A percentile compares a stretch with the other conserved stretches of the same genome.
These are phyloP conservation scores for Lipomyces anomalus DNA, from an alignment of 805 yeast species.

Conservation along the genomic window DNA sequence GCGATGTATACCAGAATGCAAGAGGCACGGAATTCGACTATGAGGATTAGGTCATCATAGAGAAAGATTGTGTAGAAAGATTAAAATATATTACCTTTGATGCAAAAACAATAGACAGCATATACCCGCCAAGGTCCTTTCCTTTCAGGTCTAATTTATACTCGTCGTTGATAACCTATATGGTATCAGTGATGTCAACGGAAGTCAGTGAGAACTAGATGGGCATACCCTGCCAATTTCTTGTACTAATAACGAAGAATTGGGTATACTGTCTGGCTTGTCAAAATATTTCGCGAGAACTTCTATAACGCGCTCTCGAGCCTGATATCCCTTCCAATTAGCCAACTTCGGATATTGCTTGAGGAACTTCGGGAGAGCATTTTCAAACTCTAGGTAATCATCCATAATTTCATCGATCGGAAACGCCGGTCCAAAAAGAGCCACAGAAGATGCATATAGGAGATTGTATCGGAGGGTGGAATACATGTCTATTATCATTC, in stretches of 20 bases:
- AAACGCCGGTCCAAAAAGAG: conserved; percentile 18
- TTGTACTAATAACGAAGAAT: not conserved
- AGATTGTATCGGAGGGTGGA: conserved; percentile 2
- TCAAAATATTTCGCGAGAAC: conserved; percentile 8
- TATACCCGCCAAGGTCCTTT: conserved; percentile 14
- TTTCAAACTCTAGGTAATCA: conserved; percentile 11
- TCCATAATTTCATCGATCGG: conserved; percentile 11
- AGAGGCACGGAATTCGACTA: conserved; percentile 19
- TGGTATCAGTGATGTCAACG: not conserved
- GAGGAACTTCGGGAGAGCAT: conserved; percentile 7
- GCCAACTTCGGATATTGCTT: conserved; percentile 9
- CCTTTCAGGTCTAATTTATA: not conserved
- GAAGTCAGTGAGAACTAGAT: not conserved
- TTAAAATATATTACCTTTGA: conserved; percentile 1
- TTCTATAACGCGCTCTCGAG: conserved; percentile 9
- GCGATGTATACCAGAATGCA: conserved; percentile 16
- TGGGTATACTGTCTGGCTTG: not conserved
- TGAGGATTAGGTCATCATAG: not conserved
- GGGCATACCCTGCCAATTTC: not conserved
- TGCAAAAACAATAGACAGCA: conserved; percentile 19
- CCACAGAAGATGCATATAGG: conserved; percentile 7
- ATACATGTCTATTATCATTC: no score
- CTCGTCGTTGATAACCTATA: no score
- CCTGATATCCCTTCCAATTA: conserved; percentile 2
- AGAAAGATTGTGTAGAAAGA: not conserved